phyloP scores from a whole-genome alignment of 441 rosid species.

The Melastoma candidum region DNA sequence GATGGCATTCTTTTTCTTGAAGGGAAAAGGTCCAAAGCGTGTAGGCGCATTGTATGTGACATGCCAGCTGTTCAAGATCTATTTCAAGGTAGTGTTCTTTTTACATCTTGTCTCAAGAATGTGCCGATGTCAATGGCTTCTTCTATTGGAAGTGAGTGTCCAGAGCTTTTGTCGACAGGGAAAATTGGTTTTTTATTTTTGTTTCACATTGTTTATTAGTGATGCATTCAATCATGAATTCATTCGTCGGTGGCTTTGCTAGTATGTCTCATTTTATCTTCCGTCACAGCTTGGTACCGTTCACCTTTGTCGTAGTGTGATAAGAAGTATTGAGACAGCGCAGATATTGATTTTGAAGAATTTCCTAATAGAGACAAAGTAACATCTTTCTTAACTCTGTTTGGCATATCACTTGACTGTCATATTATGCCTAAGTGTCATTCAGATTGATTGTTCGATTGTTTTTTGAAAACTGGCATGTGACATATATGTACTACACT shows the following conservation, averaged over 20 bases:
- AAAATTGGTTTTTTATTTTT: too few species aligned
- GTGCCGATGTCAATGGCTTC: background rate
- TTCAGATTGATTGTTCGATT: too few species aligned
- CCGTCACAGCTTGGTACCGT: constrained; percentile 82
- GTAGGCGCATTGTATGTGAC: constrained; percentile 94
- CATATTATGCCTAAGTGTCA: constrained; percentile 1
- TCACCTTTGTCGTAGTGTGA: constrained; percentile 93
- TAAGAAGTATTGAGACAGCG: constrained; percentile 94
- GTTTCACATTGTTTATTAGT: too few species aligned
- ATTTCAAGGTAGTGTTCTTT: constrained; percentile 60
- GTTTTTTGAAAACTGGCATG: constrained; percentile 29
- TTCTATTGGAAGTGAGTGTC: background rate
- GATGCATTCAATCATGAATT: too few species aligned
- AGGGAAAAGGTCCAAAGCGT: constrained; percentile 96
- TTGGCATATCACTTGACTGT: constrained; percentile 9
- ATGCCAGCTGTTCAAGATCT: constrained; percentile 87
- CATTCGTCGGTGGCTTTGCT: too few species aligned
- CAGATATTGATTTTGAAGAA: constrained; percentile 94
- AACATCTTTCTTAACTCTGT: constrained; percentile 1
- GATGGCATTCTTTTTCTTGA: constrained; percentile 13
- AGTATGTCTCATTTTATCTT: constrained; percentile 5
- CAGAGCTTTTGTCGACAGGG: too few species aligned
- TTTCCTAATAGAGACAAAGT: constrained; percentile 93
- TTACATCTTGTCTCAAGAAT: constrained; percentile 2
- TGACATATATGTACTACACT: constrained; percentile 96